A percentile compares a stretch with the other conserved stretches of the same genome.
These are phyloP conservation scores for Tolypocladium nubicola DNA, from an alignment of 2,329 filamentous ascomycete genomes.

Conservation along the genomic window DNA sequence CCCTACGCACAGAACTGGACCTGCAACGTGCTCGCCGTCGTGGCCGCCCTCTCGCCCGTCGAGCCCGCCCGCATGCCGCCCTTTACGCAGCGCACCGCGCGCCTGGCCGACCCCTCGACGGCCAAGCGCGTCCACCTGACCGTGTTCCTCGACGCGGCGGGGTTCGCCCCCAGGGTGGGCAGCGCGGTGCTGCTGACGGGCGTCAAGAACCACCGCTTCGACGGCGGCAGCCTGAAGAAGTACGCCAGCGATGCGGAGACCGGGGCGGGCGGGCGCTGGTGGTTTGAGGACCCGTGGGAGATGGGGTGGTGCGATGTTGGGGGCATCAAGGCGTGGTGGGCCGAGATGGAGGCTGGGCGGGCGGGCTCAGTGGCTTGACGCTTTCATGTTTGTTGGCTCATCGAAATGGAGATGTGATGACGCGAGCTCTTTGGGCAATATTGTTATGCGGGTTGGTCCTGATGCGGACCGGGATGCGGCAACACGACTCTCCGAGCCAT, in stretches of 20 bases:
- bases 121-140: conserved; percentile 41
- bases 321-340: conserved; percentile 36
- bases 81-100: conserved; percentile 38
- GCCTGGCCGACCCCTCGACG: conserved; percentile 40
- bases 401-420: no score
- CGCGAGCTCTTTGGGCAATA: no score
- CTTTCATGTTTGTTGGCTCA: no score
- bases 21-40: conserved; percentile 42
- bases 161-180: conserved; percentile 35
- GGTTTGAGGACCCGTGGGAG: conserved; percentile 36
- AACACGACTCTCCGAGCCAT: no score
- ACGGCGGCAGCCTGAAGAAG: conserved; percentile 34
- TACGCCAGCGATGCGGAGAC: conserved; percentile 29
- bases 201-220: conserved; percentile 47
- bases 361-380: neutral
- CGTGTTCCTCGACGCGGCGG: conserved; percentile 41
- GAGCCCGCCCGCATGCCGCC: conserved; percentile 39
- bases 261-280: conserved; percentile 27
- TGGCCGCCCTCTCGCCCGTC: conserved; percentile 34
- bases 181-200: conserved; percentile 40
- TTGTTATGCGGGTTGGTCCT: no score
- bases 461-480: no score
- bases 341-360: conserved; percentile 10
- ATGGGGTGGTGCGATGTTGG: conserved; percentile 39
- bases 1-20: conserved; percentile 50